A percentile compares a stretch with the other conserved stretches of the same genome.
phyloP scores from a whole-genome alignment of 2,329 filamentous ascomycete species.

The Ceratocystis ficicola region DNA sequence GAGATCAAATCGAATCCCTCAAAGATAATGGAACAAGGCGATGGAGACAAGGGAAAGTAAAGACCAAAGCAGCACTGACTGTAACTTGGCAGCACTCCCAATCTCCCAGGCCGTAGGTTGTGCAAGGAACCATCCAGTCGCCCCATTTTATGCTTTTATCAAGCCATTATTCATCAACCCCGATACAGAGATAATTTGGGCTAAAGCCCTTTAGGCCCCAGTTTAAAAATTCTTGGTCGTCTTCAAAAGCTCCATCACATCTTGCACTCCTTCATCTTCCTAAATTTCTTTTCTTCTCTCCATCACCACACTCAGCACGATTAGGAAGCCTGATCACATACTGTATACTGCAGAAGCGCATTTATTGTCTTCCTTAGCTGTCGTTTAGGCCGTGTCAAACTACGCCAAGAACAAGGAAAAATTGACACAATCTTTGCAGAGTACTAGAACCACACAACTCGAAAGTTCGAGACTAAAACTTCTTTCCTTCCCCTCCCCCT shows the following conservation, averaged over 20 bases:
- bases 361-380: no score
- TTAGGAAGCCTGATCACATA: no score
- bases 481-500: background rate
- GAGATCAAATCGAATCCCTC: background rate
- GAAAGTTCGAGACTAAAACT: background rate
- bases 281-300: background rate
- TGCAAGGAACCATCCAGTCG: background rate
- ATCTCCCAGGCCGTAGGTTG: no score
- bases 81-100: no score
- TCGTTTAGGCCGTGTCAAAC: no score
- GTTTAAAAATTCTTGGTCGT: background rate
- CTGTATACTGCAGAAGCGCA: no score
- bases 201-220: constrained; percentile 15
- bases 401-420: no score
- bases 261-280: background rate
- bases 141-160: constrained; percentile 4
- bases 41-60: background rate
- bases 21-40: constrained; percentile 6
- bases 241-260: constrained; percentile 14
- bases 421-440: no score
- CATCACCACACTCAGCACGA: background rate
- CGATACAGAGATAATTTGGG: constrained; percentile 16
- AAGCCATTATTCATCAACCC: background rate
- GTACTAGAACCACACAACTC: no score
- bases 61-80: no score